Percentiles rank a stretch among this genome's conserved stretches.
Evolutionary conservation across 352 stramenopile genomes (phyloP).

Genomic region (Thalassiosira sp.): DNA sequence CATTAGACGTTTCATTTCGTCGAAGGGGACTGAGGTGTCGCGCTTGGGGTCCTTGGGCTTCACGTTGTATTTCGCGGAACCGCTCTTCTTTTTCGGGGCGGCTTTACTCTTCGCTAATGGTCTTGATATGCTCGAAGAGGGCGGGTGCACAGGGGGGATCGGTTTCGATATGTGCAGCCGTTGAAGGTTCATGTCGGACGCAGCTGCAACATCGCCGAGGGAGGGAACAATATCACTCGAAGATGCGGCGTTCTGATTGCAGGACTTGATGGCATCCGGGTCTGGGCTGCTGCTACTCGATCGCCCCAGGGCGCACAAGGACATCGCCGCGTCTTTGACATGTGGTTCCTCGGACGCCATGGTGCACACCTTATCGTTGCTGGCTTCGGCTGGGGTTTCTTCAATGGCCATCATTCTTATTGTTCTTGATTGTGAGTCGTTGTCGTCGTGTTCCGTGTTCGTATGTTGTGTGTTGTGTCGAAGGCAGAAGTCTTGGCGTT

Average conservation of each 20-base stretch:
- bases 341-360: background rate
- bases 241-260: background rate
- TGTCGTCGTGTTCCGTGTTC: no score
- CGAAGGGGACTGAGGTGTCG: slow-evolving; percentile 27
- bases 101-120: slow-evolving; percentile 7
- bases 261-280: slow-evolving; percentile 8
- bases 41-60: slow-evolving; percentile 27
- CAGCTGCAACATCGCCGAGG: background rate
- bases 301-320: slow-evolving; percentile 5
- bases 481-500: no score
- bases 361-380: no score
- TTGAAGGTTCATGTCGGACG: background rate
- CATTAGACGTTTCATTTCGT: slow-evolving; percentile 54
- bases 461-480: no score
- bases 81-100: slow-evolving; percentile 11
- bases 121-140: background rate
- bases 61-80: slow-evolving; percentile 11
- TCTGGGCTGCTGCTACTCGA: no score
- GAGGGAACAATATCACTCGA: background rate
- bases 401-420: background rate
- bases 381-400: background rate
- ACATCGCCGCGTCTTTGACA: slow-evolving; percentile 6
- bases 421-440: no score
- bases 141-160: background rate
- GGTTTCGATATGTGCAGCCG: background rate